These are phyloP conservation scores for Tephrocybe sp. DNA, from an alignment of 768 basidiomycete genomes.

Conservation along the genomic window DNA sequence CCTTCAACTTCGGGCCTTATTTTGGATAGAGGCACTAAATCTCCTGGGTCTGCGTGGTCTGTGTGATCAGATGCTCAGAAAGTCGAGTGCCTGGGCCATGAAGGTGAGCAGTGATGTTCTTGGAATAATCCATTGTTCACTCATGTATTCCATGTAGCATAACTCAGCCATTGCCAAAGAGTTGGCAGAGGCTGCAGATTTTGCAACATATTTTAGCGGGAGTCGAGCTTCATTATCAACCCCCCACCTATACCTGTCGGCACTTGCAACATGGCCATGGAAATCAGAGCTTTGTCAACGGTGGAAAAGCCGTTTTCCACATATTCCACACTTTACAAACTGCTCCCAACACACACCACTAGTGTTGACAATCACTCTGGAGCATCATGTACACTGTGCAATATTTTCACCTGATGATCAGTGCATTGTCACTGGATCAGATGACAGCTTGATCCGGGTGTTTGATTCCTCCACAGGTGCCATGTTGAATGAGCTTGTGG, in stretches of 20 bases:
- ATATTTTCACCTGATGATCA: constrained; percentile 3
- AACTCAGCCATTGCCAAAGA: too few relatives aligned
- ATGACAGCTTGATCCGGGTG: background rate
- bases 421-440: constrained; percentile 1
- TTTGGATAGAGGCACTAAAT: constrained; percentile 29
- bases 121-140: too few relatives aligned
- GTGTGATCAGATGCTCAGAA: too few relatives aligned
- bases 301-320: background rate
- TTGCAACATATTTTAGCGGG: constrained; percentile 17
- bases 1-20: constrained; percentile 16
- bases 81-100: too few relatives aligned
- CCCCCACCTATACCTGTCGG: constrained; percentile 21
- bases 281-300: background rate
- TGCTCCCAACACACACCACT: background rate
- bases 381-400: background rate
- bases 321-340: background rate
- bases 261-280: constrained; percentile 18
- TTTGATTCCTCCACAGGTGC: background rate
- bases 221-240: constrained; percentile 18
- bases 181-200: constrained; percentile 20
- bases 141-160: too few relatives aligned
- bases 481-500: background rate
- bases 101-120: too few relatives aligned
- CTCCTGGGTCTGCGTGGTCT: constrained; percentile 15
- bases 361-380: background rate